Evolutionary conservation across 2,329 filamentous ascomycete genomes (phyloP), one percentile per base, ranked within the genome.

Genomic region (Cladophialophora yegresii): DNA sequence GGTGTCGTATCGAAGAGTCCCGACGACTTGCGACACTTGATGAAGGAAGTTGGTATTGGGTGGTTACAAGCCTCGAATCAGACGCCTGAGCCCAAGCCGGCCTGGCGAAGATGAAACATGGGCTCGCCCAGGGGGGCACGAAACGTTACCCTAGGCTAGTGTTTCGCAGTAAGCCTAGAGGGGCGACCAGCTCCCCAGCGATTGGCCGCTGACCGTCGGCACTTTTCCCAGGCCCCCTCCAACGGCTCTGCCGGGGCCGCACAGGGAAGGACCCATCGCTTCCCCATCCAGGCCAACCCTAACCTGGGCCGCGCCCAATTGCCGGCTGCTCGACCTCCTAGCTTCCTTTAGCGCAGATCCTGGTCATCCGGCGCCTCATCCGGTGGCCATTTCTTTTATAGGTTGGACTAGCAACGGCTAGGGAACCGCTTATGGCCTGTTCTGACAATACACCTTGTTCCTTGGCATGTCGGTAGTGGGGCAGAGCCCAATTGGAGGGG

Each of bases 401-500:
- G 62, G 40, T 2, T 32, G 53, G 32, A 54, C 58, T 60, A 59
- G 28, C 33, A 50, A 56, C 65, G 54, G 50, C 55, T 57, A 51
- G 43, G 50, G 47, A 58, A 50, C 59, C 58, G 33, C 54, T 65
- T 61, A 47, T 51, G 51, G 50, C 54, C 28, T 59, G 26, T 43
- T 60, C 50, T 56, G 56, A 62, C 57, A 53, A 28, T 40, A 10
- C 23, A 13, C 56, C 55, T 58, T 33, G 54, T 23, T 43, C 26
- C 61, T 66, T 66, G 61, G 64, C 59, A 43, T 9, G 12, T 32
- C 47, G 33, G 40, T 61, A 43, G 61, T 61, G 63, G 61, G 60
- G 58, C 30, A 47, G 43, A 63, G 33, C 61, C 66, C 66, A 65
- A 62, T 68, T 63, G 63, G 57, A 65, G 51, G 47, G 50, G 55